Conservation (phyloP, 2,329 filamentous ascomycete genomes). For the Coniochaeta sp. region DNA sequence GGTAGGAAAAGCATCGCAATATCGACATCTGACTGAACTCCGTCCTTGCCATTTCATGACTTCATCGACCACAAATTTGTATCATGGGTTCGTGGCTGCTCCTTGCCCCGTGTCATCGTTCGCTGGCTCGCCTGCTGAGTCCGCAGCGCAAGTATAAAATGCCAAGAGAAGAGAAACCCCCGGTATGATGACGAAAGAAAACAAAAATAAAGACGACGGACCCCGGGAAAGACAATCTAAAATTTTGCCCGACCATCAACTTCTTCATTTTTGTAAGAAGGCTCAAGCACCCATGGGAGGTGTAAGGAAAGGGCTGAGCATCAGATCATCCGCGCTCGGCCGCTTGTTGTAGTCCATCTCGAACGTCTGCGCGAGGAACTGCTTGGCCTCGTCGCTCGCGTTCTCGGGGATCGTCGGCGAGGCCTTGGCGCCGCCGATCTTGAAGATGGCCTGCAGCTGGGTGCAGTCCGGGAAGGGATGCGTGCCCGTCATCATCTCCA, state of each 20-base stretch:
- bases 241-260: neutral
- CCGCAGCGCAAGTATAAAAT: neutral
- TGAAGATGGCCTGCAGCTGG: constrained; percentile 96
- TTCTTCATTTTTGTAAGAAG: neutral
- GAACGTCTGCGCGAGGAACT: constrained; percentile 83
- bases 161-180: neutral
- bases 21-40: neutral
- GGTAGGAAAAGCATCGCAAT: neutral
- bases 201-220: neutral
- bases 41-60: neutral
- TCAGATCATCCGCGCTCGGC: constrained; percentile 84
- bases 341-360: constrained; percentile 91
- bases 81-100: neutral
- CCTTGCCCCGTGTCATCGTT: neutral
- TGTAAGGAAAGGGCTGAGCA: constrained; percentile 74
- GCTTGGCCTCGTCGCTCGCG: constrained; percentile 75
- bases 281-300: constrained; percentile 44
- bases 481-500: constrained; percentile 97
- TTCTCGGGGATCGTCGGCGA: constrained; percentile 83
- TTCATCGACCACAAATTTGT: neutral
- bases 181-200: neutral
- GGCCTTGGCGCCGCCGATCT: constrained; percentile 84
- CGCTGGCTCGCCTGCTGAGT: neutral
- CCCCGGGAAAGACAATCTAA: neutral
- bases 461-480: constrained; percentile 97